Conservation (phyloP, 345 rosid genomes). For the Litchi chinensis region DNA sequence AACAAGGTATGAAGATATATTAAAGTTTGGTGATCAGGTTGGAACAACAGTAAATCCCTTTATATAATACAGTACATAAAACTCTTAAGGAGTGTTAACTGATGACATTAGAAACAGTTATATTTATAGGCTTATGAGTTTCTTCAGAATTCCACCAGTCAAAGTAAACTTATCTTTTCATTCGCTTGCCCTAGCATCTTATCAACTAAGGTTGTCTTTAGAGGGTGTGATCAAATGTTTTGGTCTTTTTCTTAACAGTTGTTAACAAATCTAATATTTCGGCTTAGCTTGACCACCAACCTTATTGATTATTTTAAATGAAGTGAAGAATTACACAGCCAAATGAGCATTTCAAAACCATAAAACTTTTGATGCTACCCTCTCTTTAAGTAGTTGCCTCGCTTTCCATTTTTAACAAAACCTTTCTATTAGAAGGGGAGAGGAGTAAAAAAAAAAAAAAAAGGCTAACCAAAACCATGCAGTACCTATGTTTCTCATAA, state of each 20-base stretch:
- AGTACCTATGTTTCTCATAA: neutral
- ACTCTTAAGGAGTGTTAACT: neutral
- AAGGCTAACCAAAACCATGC: neutral
- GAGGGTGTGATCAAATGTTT: neutral
- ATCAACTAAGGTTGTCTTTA: neutral
- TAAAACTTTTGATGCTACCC: neutral
- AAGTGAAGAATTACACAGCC: neutral
- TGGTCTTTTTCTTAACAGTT: neutral
- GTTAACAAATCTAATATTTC: neutral
- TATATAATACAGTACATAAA: slow-evolving; percentile 7
- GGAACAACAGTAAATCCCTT: neutral
- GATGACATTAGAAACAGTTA: neutral
- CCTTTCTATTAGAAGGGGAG: too few relatives aligned
- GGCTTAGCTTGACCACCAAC: neutral
- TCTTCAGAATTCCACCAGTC: neutral
- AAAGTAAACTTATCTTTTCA: neutral
- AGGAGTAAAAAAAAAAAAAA: too few relatives aligned
- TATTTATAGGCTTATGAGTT: neutral
- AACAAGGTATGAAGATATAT: neutral
- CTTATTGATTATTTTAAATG: neutral
- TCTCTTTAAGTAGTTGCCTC: neutral
- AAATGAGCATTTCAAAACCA: neutral
- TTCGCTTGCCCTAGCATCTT: neutral
- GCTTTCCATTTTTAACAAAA: neutral
- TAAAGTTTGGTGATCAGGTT: neutral